Evolutionary conservation across 2,329 filamentous ascomycete genomes (phyloP), one percentile per base, ranked within the genome.

Genomic region (Neocucurbitaria cava): DNA sequence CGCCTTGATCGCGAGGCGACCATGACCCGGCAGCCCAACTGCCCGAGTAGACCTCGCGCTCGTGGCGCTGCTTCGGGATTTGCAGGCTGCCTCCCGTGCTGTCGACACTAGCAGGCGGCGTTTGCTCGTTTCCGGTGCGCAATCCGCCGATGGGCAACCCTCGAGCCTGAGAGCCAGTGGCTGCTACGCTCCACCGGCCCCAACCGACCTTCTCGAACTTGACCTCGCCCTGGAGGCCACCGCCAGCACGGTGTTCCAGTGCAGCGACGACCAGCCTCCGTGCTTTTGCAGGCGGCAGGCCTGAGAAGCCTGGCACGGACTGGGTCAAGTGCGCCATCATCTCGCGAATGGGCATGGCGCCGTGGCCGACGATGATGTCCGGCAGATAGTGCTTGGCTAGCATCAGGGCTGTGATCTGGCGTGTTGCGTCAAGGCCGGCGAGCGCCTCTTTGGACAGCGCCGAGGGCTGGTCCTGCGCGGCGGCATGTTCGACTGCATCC

Each of bases 161-260:
- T 26, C 59, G 67, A 35, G 86, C 83, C 72, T 87, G 87, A 58
- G 93, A 56, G 26, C 54, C 52, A 10, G 71, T 67, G 41, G 64
- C 67, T n/a, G 67, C 69, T 17, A 73, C 95, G 76, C 96, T 90
- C 94, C 94, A 99, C 63, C 92, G 87, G 55, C 95, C 95, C 94
- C 94, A 98, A 71, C 94, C 94, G 54, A 97, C 92, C 82, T 98
- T 98, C 76, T 96, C 90, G 72, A 96, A 98, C 71, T 89, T 84
- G 68, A 95, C 88, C 65, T 91, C 88, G 62, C 88, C 88, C 58
- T 88, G 82, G 57, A 84, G 73, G 43, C 82, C 83, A 50, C 82
- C 83, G 42, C 79, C 82, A n/a, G 81, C 81, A 66, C 90, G 89
- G 66, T 90, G 90, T 79, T 98, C 94, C 63, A 98, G 79, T 56